Evolutionary conservation across 2,329 filamentous ascomycete species (phyloP), one percentile per base, ranked within the genome.

Genomic region (Allantophomopsis lycopodina): DNA sequence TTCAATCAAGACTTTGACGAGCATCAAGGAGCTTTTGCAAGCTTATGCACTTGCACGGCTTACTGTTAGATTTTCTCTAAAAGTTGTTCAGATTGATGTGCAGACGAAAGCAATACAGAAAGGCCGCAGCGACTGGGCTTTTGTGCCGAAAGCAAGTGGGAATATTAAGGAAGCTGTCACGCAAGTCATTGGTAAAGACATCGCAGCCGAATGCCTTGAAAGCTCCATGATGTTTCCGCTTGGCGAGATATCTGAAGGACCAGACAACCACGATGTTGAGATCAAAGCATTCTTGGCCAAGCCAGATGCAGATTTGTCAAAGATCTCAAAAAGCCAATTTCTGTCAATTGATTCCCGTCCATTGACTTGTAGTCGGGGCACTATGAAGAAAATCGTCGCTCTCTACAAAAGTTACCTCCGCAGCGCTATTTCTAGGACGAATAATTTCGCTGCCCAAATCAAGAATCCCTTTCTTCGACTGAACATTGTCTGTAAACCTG

Each of bases 321-420:
- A 58, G n/a, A 46, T 73, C 28, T 60, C 62, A 35, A 68, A 62
- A n/a, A 65, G 69, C 1, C 57, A 68, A 4, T 86, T 77, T 52
- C 58, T 87, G 23, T 83, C 79, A 0, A 64, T 88, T 16, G 80
- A 88, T 52, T 66, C 66, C 12, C 68, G 83, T 14, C 82, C 82
- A 3, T 60, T 88, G 12, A 69, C 71, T 2, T 52, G 65, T 6
- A 53, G 55, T 2, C 62, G 66, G 40, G 76, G 76, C 2, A 70
- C 67, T 0, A 65, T 71, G 35, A 83, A 77, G 55, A 75, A 74
- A 48, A 58, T 87, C 2, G 43, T 66, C 1, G 56, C 57, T 0
- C 57, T 68, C 0, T 76, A 78, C 51, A 73, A 68, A 44, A 61
- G 63, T 1, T 60, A 66, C 40, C 40, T 83, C 15, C 55, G 54